Base-by-base conservation (phyloP, 2,329 filamentous ascomycete genomes). In the Pleurostoma richardsiae region DNA sequence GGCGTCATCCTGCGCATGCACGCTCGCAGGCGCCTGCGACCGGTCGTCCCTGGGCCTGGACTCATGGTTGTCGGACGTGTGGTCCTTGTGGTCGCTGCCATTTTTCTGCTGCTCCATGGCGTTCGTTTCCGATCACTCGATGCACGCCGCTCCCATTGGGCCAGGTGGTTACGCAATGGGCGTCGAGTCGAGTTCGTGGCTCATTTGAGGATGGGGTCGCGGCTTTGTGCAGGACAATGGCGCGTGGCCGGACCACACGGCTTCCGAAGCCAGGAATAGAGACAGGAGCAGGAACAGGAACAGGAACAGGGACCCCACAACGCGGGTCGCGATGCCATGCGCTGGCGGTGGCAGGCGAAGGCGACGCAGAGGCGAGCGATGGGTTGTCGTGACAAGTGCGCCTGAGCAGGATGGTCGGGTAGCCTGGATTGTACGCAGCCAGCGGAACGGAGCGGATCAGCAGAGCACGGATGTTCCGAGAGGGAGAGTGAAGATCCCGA, bases 101-200 rank as follows among this genome's bases (percentile, higher is more conserved):
- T 63, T 63, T 31, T 48, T 53, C 49, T 52, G 48, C 47, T 56
- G 58, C 52, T 55, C 60, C 51, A 63, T 49, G 19, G 19, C 19
- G 19, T 41, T 46, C 39, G 42, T 55, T 45, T 40, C 58, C 61
- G 63, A 61, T 64, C 63, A 65, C 63, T 63, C 60, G 60, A 59
- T 55, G 54, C 54, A 58, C 52, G 50, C 56, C 54, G 58, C 53
- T 68, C 67, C 65, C 69, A 72, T 72, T 71, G 68, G 69, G 56
- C 56, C 62, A 59, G 57, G 57, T 58, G 60, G 68, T 71, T 69
- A 70, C 66, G 69, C 69, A 71, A 60, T 59, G 59, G 58, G 58
- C 61, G 60, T 68, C 65, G 61, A 64, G 61, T 65, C 66, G 61
- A 19, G 19, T 19, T 19, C 19, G 64, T 62, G 58, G 65, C 62